phyloP scores from a whole-genome alignment of 495 filamentous ascomycete genomes.

The Aspergillus heteromorphus region DNA sequence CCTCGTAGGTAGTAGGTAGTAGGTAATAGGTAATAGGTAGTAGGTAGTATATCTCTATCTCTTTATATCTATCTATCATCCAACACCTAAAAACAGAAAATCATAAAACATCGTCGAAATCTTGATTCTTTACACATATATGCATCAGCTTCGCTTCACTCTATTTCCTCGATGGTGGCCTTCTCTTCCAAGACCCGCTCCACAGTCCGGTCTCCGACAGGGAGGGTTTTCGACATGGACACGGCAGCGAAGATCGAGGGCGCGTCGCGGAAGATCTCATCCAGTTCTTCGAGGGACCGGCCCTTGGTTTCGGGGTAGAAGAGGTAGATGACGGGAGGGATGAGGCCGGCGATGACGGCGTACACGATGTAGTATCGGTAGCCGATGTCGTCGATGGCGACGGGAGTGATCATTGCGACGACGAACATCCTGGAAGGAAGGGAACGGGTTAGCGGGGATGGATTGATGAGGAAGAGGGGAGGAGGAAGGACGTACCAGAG shows the following conservation, averaged over 20 bases:
- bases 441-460: constrained; percentile 2
- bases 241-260: constrained; percentile 1
- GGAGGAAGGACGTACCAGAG: constrained; percentile 16
- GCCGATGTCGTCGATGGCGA: constrained; percentile 44
- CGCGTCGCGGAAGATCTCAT: constrained; percentile 11
- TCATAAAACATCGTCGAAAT: neutral
- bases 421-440: constrained; percentile 22
- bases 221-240: neutral
- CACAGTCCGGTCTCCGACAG: neutral
- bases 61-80: neutral
- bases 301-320: constrained; percentile 40
- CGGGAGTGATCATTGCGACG: constrained; percentile 52
- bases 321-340: constrained; percentile 50
- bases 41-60: neutral
- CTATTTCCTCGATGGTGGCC: neutral
- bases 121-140: too few relatives aligned
- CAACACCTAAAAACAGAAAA: neutral
- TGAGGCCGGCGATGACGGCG: constrained; percentile 21
- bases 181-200: constrained; percentile 1
- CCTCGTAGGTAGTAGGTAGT: too few relatives aligned
- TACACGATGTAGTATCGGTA: constrained; percentile 55
- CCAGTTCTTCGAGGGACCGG: constrained; percentile 11
- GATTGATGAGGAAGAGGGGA: neutral
- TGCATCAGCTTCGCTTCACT: too few relatives aligned
- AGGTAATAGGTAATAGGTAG: too few relatives aligned